Conservation (phyloP, 768 basidiomycete species). For the Leccinum incarnatum region DNA sequence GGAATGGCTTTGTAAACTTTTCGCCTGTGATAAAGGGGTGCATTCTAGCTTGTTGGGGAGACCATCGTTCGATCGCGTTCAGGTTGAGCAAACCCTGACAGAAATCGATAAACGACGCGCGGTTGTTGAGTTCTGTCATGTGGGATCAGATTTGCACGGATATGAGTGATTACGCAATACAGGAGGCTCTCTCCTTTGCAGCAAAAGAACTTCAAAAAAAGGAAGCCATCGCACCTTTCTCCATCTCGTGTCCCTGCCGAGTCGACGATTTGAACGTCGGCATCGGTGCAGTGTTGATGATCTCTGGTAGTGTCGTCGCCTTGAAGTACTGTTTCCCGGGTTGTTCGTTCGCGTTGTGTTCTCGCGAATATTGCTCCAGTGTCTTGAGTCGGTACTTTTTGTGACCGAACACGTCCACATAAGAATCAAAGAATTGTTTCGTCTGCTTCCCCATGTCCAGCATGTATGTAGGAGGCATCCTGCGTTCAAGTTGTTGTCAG, state of each 20-base stretch:
- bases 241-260: slow-evolving; percentile 76
- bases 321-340: slow-evolving; percentile 99
- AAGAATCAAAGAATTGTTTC: slow-evolving; percentile 86
- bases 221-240: slow-evolving; percentile 64
- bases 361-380: slow-evolving; percentile 92
- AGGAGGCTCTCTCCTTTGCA: neutral
- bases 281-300: slow-evolving; percentile 95
- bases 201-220: slow-evolving; percentile 1
- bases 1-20: slow-evolving; percentile 85
- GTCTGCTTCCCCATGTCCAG: slow-evolving; percentile 96
- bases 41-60: slow-evolving; percentile 90
- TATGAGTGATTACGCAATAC: slow-evolving; percentile 9
- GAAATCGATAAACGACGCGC: slow-evolving; percentile 96
- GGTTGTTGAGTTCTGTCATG: slow-evolving; percentile 80
- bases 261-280: slow-evolving; percentile 73
- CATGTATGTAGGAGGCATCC: slow-evolving; percentile 89
- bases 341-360: slow-evolving; percentile 94
- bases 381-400: slow-evolving; percentile 87
- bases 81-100: slow-evolving; percentile 91
- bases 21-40: slow-evolving; percentile 99
- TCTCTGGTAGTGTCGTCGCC: slow-evolving; percentile 88
- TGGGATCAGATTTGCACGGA: slow-evolving; percentile 16
- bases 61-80: slow-evolving; percentile 95
- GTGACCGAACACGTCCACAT: slow-evolving; percentile 69
- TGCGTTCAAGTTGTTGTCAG: slow-evolving; percentile 31